Base-by-base conservation (phyloP, 495 filamentous ascomycete species). In the Penicillium longicatenatum region DNA sequence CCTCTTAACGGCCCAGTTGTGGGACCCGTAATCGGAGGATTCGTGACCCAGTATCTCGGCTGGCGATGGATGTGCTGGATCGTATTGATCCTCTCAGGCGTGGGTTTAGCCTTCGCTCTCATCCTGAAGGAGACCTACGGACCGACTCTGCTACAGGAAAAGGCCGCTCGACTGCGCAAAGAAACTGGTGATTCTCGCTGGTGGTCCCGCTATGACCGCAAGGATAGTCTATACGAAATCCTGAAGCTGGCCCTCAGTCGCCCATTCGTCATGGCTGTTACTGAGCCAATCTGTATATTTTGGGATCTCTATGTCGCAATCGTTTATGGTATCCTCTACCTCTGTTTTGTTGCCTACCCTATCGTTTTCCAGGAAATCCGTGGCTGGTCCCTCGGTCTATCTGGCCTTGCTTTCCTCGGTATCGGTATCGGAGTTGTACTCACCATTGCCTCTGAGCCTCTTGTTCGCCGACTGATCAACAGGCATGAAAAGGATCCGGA, bases 31-130 rank as follows among this genome's bases (percentile, higher is more conserved):
- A 85, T 93, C 46, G 90, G 89, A 30, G 90, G 90, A 0, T 91
- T 92, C 59, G 82, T 89, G 2, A 76, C 75, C 37, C 67, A 78
- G 57, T 86, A 89, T 62, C 79, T 92, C n/a, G 90, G 91, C 20
- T 96, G 91, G 91, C 72, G 89, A 46, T 94, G 89, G 89, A 86
- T 85, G 20, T 89, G 87, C 70, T 95, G 91, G 89, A 72, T 95
- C 21, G 83, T 86, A 7, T 72, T 94, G 52, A 91, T 93, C 31
- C 74, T 89, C 2, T 77, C 81, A 1, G 87, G 81, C 11, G 75
- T 82, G 3, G 82, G 82, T 1, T 77, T 82, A 22, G 30, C 77
- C 26, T 67, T 81, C 52, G 78, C 87, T 44, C 58, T 74, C 16
- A 69, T 83, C 41, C 73, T 89, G 52, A 82, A 82, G 51, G 92